phyloP scores from a whole-genome alignment of 2,329 filamentous ascomycete species.

The Emergomyces pasteurianus region DNA sequence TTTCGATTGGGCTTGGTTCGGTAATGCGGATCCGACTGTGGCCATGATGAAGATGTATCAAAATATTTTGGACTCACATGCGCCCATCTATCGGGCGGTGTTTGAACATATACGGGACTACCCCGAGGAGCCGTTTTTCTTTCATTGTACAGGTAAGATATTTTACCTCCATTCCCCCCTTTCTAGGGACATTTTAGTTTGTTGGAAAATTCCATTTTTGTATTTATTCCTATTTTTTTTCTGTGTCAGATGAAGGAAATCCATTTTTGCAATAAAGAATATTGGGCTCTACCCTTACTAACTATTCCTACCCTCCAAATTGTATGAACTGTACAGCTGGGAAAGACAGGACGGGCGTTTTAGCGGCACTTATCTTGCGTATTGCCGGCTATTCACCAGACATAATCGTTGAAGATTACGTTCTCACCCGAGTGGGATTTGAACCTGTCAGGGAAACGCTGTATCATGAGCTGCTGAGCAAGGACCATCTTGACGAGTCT shows the following conservation, averaged over 20 bases:
- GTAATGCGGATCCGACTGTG: constrained; percentile 18
- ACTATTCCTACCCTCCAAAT: background rate
- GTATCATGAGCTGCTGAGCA: constrained; percentile 32
- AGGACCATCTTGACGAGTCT: constrained; percentile 29
- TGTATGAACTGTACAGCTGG: constrained; percentile 31
- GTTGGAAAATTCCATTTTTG: background rate
- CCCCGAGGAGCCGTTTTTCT: constrained; percentile 40
- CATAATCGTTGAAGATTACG: constrained; percentile 35
- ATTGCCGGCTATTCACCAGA: constrained; percentile 50
- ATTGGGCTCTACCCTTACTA: background rate
- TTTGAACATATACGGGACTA: constrained; percentile 43
- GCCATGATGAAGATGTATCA: constrained; percentile 55
- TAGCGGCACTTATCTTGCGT: constrained; percentile 53
- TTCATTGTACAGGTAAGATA: constrained; percentile 56
- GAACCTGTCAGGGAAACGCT: constrained; percentile 41
- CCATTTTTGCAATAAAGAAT: background rate
- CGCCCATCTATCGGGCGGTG: constrained; percentile 44
- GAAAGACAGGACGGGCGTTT: constrained; percentile 63
- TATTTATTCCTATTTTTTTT: background rate
- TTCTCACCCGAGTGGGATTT: constrained; percentile 18
- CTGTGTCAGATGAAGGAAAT: background rate
- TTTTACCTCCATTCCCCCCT: background rate
- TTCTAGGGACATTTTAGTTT: background rate
- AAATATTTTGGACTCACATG: constrained; percentile 54
- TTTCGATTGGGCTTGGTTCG: constrained; percentile 47